phyloP scores from a whole-genome alignment of 257 asterid species.

The Fraxinus americana region DNA sequence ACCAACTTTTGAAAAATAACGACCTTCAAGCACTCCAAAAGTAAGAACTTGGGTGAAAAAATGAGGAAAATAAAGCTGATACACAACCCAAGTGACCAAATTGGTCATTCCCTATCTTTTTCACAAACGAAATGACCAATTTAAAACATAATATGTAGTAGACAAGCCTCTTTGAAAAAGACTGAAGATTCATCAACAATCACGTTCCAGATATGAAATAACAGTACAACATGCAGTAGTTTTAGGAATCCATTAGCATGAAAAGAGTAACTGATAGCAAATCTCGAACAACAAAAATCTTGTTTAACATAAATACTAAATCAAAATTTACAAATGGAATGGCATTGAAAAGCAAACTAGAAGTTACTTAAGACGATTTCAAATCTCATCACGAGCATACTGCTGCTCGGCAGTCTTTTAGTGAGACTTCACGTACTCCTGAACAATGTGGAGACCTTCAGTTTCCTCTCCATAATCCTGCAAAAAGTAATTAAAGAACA shows the following conservation, averaged over 20 bases:
- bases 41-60: too few species aligned
- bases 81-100: too few species aligned
- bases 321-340: not conserved
- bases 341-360: not conserved
- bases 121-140: too few species aligned
- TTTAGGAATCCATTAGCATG: not conserved
- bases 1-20: too few species aligned
- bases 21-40: too few species aligned
- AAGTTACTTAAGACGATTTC: not conserved
- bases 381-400: not conserved
- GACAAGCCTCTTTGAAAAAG: too few species aligned
- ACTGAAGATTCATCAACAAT: not conserved
- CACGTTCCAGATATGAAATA: not conserved
- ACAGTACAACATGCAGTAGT: not conserved
- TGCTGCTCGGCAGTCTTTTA: not conserved
- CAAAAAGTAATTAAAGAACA: not conserved
- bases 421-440: constrained; percentile 56
- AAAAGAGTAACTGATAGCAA: not conserved
- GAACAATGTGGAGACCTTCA: constrained; percentile 61
- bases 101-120: too few species aligned
- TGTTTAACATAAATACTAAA: too few species aligned
- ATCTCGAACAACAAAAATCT: not conserved
- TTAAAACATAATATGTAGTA: too few species aligned
- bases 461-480: constrained; percentile 62
- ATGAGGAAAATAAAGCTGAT: too few species aligned